Conservation (phyloP, 75 land plant species). For the Azolla pinnata region DNA sequence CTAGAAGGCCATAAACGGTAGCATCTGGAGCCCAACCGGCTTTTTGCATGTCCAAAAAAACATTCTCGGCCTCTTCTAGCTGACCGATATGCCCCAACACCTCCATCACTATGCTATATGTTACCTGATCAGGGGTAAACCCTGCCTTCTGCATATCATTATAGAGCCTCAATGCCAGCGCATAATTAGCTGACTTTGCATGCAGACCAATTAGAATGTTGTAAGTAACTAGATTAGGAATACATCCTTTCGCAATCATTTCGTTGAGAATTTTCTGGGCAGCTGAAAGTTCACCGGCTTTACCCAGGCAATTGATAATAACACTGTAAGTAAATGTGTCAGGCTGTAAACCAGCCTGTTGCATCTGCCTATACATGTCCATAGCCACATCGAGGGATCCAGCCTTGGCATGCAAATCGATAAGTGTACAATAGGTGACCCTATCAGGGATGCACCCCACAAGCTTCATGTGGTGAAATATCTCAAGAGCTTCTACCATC, state of each 20-base stretch:
- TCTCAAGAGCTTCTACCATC: constrained; percentile 48
- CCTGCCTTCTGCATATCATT: constrained; percentile 88
- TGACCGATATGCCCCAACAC: constrained; percentile 83
- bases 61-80: constrained; percentile 73
- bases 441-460: constrained; percentile 72
- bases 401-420: constrained; percentile 95
- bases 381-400: constrained; percentile 89
- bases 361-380: constrained; percentile 78
- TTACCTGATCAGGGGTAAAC: constrained; percentile 72
- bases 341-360: constrained; percentile 66
- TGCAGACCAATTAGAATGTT: constrained; percentile 87
- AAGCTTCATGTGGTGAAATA: constrained; percentile 65
- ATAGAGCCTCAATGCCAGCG: constrained; percentile 67
- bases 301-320: constrained; percentile 95
- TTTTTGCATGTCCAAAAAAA: constrained; percentile 68
- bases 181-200: constrained; percentile 83
- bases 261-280: constrained; percentile 81
- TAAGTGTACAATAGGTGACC: constrained; percentile 94
- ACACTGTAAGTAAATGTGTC: constrained; percentile 95
- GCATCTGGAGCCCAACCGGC: constrained; percentile 82
- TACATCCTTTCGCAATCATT: constrained; percentile 76
- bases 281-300: constrained; percentile 72
- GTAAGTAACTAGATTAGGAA: constrained; percentile 84
- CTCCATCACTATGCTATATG: constrained; percentile 94
- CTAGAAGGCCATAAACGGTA: constrained; percentile 78